Percentiles rank a stretch among this genome's conserved stretches.
Conservation (phyloP, 164 flowering plant genomes). For the Umbellularia californica region DNA sequence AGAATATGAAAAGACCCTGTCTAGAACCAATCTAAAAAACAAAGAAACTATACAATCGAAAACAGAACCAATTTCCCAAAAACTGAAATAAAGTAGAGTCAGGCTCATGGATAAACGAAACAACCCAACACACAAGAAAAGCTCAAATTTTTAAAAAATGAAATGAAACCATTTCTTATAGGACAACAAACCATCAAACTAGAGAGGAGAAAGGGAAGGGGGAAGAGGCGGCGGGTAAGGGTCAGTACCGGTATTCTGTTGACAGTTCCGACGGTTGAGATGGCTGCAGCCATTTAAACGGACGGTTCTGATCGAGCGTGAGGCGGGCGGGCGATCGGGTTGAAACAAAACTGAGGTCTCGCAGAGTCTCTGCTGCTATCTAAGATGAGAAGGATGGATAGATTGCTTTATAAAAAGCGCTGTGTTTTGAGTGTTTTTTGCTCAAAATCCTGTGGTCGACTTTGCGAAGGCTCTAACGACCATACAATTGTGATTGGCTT, state of each 20-base stretch:
- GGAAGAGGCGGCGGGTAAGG: constrained; percentile 1
- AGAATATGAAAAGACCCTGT: background rate
- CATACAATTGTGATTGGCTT: constrained; percentile 34
- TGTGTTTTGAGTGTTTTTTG: background rate
- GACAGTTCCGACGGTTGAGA: constrained; percentile 40
- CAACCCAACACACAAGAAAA: no score
- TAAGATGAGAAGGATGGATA: background rate
- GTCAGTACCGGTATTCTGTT: constrained; percentile 32
- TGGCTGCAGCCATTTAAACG: constrained; percentile 30
- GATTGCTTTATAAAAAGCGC: constrained; percentile 6
- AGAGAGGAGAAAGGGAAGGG: background rate
- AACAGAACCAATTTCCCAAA: no score
- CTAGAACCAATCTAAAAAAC: no score
- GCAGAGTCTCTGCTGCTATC: background rate
- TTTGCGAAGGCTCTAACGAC: constrained; percentile 26
- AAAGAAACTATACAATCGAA: no score
- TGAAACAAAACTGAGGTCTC: background rate
- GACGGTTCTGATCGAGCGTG: constrained; percentile 5
- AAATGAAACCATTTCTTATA: background rate
- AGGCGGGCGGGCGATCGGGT: background rate
- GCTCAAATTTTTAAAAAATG: no score
- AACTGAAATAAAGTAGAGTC: no score
- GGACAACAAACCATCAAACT: background rate
- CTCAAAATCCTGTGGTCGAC: constrained; percentile 16
- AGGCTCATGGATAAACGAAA: no score